These are phyloP conservation scores for Phaseolus coccineus DNA, from an alignment of 331 rosid genomes.

Conservation along the genomic window DNA sequence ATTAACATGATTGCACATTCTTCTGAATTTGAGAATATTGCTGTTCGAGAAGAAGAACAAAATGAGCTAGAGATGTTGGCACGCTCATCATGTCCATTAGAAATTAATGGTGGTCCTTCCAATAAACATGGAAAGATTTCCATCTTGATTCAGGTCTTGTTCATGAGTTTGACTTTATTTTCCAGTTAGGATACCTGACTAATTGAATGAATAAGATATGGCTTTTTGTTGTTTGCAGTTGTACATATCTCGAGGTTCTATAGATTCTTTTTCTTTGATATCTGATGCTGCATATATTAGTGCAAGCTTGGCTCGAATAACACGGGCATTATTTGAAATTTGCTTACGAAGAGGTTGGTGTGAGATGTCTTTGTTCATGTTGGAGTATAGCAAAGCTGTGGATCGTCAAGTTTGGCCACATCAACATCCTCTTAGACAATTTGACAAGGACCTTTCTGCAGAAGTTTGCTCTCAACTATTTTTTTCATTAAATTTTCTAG, in stretches of 20 bases:
- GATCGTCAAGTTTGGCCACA: conserved; percentile 98
- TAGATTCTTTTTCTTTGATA: conserved; percentile 83
- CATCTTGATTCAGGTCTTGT: conserved; percentile 84
- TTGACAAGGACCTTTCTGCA: conserved; percentile 81
- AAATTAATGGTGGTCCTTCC: conserved; percentile 95
- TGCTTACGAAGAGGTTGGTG: conserved; percentile 95
- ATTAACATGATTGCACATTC: conserved; percentile 97
- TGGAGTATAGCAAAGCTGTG: conserved; percentile 98
- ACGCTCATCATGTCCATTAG: conserved; percentile 81
- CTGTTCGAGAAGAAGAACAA: conserved; percentile 96
- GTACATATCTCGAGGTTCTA: conserved; percentile 91
- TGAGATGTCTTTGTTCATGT: conserved; percentile 90
- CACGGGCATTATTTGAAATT: conserved; percentile 93
- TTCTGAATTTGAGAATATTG: conserved; percentile 96
- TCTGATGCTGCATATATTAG: conserved; percentile 97
- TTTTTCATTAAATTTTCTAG: conserved; percentile 40
- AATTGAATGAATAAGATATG: conserved; percentile 36
- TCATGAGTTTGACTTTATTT: conserved; percentile 28
- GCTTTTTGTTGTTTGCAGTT: conserved; percentile 62
- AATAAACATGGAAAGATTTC: conserved; percentile 96
- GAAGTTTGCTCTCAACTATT: conserved; percentile 65
- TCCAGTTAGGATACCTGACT: conserved; percentile 15
- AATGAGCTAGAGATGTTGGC: conserved; percentile 88
- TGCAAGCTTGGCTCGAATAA: conserved; percentile 97
- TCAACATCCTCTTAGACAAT: conserved; percentile 94